Conservation (phyloP, 176 grass and related monocot species). For the Dactylis glomerata region DNA sequence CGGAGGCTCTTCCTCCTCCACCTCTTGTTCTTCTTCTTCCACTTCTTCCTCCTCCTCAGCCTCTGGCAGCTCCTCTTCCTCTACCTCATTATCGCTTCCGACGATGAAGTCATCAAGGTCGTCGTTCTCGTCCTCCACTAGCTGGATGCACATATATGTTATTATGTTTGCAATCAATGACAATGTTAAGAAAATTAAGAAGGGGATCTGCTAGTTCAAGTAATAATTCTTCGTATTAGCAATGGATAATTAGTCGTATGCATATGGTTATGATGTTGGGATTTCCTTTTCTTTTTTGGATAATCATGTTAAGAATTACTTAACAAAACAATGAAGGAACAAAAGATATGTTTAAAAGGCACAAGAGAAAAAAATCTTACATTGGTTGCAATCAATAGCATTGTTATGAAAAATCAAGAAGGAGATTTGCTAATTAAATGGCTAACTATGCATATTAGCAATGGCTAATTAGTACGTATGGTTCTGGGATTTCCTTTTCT, state of each 20-base stretch:
- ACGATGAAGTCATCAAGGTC: constrained; percentile 39
- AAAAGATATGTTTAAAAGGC: neutral
- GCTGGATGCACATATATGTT: neutral
- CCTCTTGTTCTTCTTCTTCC: neutral
- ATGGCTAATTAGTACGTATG: neutral
- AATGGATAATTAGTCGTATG: neutral
- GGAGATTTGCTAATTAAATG: neutral
- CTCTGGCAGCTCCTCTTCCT: neutral
- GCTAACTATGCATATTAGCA: neutral
- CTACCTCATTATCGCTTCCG: neutral
- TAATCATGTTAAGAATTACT: neutral
- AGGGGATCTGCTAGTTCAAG: neutral
- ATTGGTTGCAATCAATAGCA: neutral
- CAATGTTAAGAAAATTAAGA: neutral
- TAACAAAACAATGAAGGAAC: neutral
- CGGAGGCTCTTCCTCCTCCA: constrained; percentile 17
- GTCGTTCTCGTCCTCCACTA: constrained; percentile 16
- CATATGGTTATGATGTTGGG: neutral
- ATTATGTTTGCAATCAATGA: neutral
- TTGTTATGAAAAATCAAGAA: neutral
- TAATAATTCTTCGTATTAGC: neutral
- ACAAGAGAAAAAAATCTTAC: neutral
- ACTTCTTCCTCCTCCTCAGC: neutral
- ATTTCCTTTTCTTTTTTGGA: neutral
- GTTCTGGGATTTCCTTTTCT: neutral